Evolutionary conservation across 352 stramenopile genomes (phyloP), one percentile per base, ranked within the genome.

Genomic region (Aphanomyces stellatus): DNA sequence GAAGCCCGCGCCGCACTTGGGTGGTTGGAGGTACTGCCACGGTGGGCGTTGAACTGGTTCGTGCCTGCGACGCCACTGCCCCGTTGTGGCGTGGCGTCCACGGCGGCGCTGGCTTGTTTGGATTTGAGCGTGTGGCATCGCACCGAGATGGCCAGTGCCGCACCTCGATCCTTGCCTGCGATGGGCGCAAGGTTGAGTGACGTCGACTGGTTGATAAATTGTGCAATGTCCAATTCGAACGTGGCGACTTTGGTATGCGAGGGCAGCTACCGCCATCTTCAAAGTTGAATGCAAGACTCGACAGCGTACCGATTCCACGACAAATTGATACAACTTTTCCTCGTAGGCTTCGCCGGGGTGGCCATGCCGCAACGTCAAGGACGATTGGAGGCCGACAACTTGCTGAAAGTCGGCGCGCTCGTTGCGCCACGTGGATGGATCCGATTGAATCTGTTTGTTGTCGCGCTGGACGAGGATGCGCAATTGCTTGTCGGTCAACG

Each of bases 401-500:
- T 67, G 60, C 34, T 51, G 41, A 28, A 67, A 67, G 10, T 59
- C 60, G 19, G 60, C 60, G 31, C 24, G 11, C 24, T 60, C 24
- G 49, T 67, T 49, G 1, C 41, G 13, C 60, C 60, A 67, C 3
- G 25, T 57, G n/a, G 60, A 49, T 17, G 60, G n/a, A 31, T 67
- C 60, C 49, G 60, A 67, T 49, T 67, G 48, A 48, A 67, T 67
- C 15, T 40, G 49, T 22, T 67, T 67, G 30, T 49, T 34, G 33
- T 67, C 60, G 17, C 60, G 60, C 34, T 67, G 60, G 34, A 67
- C 48, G n/a, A 51, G 40, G 33, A 67, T 56, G 19, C 60, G 60
- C n/a, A 67, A 24, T 57, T 67, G 37, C 33, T 67, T 67, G 60
- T 67, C 60, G 24, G 60, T 67, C 19, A 67, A 41, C 33, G 48